Evolutionary conservation across 805 yeast species (phyloP).

Genomic region (Candida pini): DNA sequence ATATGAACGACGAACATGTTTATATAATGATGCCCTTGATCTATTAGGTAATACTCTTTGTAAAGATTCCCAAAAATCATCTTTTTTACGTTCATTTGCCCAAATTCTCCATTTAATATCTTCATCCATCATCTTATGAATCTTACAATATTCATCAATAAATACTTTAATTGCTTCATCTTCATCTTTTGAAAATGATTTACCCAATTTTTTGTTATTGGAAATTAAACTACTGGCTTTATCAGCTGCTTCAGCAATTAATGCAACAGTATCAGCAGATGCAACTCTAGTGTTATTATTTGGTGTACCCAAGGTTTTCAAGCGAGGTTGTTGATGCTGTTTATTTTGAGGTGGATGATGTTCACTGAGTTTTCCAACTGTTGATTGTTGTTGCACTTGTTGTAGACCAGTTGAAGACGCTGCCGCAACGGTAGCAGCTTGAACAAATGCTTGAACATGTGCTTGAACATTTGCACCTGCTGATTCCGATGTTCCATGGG

Average conservation of each 20-base stretch:
- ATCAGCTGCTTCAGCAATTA: constrained; percentile 38
- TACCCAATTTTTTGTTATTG: constrained; percentile 19
- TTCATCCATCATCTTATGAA: constrained; percentile 56
- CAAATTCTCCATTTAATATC: constrained; percentile 82
- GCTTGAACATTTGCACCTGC: not conserved
- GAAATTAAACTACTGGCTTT: constrained; percentile 33
- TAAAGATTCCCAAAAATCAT: constrained; percentile 82
- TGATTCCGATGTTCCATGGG: not conserved
- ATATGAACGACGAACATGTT: constrained; percentile 85
- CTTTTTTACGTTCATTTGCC: constrained; percentile 80
- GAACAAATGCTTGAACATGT: constrained; percentile 6
- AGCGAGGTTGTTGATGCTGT: not conserved
- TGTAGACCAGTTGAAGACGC: too few species aligned
- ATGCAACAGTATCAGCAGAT: constrained; percentile 32
- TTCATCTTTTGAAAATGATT: constrained; percentile 58
- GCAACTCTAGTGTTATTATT: constrained; percentile 7
- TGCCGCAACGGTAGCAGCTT: constrained; percentile 13
- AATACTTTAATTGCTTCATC: constrained; percentile 65
- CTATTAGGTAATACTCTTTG: constrained; percentile 78
- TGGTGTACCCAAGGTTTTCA: not conserved
- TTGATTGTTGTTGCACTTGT: not conserved
- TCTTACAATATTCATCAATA: constrained; percentile 60
- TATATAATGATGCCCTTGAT: constrained; percentile 84
- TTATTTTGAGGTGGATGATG: not conserved
- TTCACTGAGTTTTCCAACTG: not conserved